These are phyloP conservation scores for Kwoniella sp. DNA, from an alignment of 768 basidiomycete species.

Conservation along the genomic window DNA sequence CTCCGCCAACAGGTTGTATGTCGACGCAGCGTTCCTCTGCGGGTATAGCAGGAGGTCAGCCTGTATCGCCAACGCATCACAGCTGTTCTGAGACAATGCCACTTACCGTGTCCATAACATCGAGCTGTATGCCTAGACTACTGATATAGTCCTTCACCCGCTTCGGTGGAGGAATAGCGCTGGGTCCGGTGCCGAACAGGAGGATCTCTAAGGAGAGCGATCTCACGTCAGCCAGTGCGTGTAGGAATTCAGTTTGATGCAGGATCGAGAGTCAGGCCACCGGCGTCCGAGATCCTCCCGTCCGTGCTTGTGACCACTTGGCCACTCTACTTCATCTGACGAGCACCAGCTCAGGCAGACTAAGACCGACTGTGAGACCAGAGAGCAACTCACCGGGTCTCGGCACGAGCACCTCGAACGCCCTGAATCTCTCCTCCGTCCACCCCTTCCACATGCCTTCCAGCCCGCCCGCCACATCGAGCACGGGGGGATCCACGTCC, in stretches of 20 bases:
- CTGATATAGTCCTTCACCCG: constrained; percentile 64
- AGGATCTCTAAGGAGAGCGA: constrained; percentile 65
- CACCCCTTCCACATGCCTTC: constrained; percentile 55
- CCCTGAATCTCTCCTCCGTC: constrained; percentile 66
- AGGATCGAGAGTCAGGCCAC: too few relatives aligned
- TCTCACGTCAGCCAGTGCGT: too few relatives aligned
- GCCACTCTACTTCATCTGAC: not conserved
- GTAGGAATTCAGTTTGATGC: too few relatives aligned
- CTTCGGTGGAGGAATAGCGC: constrained; percentile 66
- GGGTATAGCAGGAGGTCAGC: not conserved
- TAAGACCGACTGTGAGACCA: not conserved
- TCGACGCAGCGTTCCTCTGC: constrained; percentile 85
- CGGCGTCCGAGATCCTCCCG: too few relatives aligned
- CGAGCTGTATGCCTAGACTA: constrained; percentile 75
- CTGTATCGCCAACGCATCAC: not conserved
- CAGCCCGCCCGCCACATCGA: constrained; percentile 16
- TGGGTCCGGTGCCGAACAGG: constrained; percentile 77
- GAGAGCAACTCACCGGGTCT: constrained; percentile 67
- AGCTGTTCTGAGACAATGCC: not conserved
- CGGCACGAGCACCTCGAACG: constrained; percentile 77
- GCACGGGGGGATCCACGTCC: constrained; percentile 63
- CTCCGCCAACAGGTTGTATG: constrained; percentile 87
- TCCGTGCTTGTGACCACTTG: not conserved
- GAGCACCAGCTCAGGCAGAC: too few relatives aligned
- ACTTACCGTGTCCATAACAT: constrained; percentile 80